phyloP scores from a whole-genome alignment of 169 alveolate genomes.

The Cryptosporidium ubiquitum region DNA sequence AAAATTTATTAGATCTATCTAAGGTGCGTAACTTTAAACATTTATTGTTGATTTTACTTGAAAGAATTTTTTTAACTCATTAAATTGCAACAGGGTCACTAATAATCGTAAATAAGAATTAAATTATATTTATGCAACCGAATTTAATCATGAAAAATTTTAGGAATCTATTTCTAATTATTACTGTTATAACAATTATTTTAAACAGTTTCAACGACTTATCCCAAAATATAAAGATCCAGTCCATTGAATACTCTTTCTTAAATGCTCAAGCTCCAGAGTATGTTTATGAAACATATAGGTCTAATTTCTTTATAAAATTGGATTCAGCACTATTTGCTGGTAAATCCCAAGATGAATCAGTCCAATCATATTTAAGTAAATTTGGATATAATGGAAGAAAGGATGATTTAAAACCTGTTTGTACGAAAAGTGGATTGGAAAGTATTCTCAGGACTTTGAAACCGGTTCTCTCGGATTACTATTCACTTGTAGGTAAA shows the following conservation, averaged over 20 bases:
- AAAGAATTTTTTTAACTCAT: no score
- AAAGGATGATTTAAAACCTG: neutral
- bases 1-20: no score
- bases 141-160: neutral
- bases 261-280: neutral
- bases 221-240: neutral
- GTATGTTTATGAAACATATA: neutral
- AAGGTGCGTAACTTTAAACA: no score
- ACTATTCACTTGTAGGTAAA: neutral
- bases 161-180: neutral
- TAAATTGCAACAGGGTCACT: no score
- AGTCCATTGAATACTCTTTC: neutral
- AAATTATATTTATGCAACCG: no score
- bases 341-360: neutral
- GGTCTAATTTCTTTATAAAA: neutral
- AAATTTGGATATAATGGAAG: neutral
- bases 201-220: neutral
- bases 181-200: neutral
- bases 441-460: neutral
- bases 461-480: neutral
- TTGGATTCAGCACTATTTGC: neutral
- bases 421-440: neutral
- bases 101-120: no score
- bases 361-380: neutral
- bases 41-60: no score